Percentiles rank a stretch among this genome's conserved stretches.
phyloP scores from a whole-genome alignment of 768 basidiomycete genomes.

The Crassisporium funariophilum region DNA sequence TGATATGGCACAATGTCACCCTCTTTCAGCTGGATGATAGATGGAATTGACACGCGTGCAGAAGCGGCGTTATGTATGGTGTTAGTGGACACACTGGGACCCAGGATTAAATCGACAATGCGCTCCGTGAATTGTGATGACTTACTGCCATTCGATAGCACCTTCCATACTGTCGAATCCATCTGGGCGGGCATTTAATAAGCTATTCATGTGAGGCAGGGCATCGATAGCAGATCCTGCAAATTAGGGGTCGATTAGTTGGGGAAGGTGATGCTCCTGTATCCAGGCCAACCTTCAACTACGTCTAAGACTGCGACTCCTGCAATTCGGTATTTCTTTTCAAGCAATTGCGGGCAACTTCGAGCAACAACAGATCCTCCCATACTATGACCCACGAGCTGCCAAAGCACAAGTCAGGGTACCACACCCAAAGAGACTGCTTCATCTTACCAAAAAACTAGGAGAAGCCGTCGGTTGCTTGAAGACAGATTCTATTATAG shows the following conservation, averaged over 20 bases:
- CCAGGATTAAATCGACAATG: constrained; percentile 1
- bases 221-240: constrained; percentile 92
- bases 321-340: constrained; percentile 66
- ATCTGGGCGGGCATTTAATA: constrained; percentile 83
- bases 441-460: constrained; percentile 65
- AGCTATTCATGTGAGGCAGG: constrained; percentile 87
- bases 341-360: constrained; percentile 66
- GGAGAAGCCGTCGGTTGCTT: constrained; percentile 66
- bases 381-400: constrained; percentile 96
- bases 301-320: constrained; percentile 87
- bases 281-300: constrained; percentile 67
- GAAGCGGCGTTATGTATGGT: constrained; percentile 82
- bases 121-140: constrained; percentile 10
- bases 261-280: background rate
- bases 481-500: constrained; percentile 68
- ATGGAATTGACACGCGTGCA: constrained; percentile 87
- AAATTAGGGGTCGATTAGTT: background rate
- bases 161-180: constrained; percentile 84
- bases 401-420: constrained; percentile 1
- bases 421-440: background rate
- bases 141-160: constrained; percentile 96
- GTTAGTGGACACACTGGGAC: constrained; percentile 68
- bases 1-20: constrained; percentile 45
- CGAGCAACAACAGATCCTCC: constrained; percentile 88
- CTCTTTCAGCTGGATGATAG: constrained; percentile 60